These are phyloP conservation scores for Lagenidium sp. DNA, from an alignment of 352 stramenopile genomes.

Conservation along the genomic window DNA sequence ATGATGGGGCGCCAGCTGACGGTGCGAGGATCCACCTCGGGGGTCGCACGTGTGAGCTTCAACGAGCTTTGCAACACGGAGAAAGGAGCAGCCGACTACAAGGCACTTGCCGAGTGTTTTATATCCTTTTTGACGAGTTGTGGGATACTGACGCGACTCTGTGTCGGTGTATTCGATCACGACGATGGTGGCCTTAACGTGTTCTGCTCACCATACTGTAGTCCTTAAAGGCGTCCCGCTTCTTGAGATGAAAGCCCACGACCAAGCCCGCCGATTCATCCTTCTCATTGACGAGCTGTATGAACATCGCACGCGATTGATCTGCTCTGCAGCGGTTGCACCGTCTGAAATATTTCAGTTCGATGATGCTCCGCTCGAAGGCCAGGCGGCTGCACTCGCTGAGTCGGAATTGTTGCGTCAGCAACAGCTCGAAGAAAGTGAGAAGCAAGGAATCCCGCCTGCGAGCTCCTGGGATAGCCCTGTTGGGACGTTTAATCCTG, in stretches of 20 bases:
- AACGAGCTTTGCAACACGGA: constrained; percentile 91
- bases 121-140: too few relatives aligned
- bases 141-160: too few relatives aligned
- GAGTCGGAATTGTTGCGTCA: constrained; percentile 29
- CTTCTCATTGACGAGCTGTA: constrained; percentile 97
- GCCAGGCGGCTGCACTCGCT: constrained; percentile 15
- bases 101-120: constrained; percentile 89
- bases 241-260: constrained; percentile 81
- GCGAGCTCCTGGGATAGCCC: constrained; percentile 63
- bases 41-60: constrained; percentile 83
- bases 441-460: constrained; percentile 35
- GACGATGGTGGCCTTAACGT: too few relatives aligned
- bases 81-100: constrained; percentile 94
- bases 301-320: constrained; percentile 67
- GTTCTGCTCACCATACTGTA: constrained; percentile 83
- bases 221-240: constrained; percentile 86
- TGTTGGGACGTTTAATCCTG: constrained; percentile 40
- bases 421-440: constrained; percentile 25
- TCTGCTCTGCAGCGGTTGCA: constrained; percentile 39
- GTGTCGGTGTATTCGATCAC: too few relatives aligned
- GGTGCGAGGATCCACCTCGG: constrained; percentile 26
- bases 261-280: constrained; percentile 95
- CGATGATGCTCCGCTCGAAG: constrained; percentile 24
- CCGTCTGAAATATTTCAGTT: constrained; percentile 62
- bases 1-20: constrained; percentile 70